phyloP scores from a whole-genome alignment of 495 filamentous ascomycete species.

The Friedmanniomyces simplex region DNA sequence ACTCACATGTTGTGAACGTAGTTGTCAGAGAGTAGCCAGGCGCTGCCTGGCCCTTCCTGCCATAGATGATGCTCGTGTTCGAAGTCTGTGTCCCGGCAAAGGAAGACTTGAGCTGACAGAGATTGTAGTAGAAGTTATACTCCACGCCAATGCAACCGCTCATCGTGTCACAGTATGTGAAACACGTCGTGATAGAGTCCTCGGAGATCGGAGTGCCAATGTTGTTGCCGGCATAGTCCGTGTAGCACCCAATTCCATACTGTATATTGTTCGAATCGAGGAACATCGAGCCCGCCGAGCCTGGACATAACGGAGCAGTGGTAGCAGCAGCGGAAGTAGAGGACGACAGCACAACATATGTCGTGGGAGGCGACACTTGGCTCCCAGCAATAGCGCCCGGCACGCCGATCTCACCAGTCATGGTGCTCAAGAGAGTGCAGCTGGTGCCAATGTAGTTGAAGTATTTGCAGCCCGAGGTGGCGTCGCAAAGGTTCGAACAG shows the following conservation, averaged over 20 bases:
- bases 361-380: conserved; percentile 1
- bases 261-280: not conserved
- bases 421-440: conserved; percentile 10
- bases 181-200: conserved; percentile 2
- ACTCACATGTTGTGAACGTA: conserved; percentile 12
- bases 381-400: conserved; percentile 4
- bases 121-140: conserved; percentile 1
- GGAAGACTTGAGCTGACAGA: conserved; percentile 10
- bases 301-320: not conserved
- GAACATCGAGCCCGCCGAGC: not conserved
- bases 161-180: conserved; percentile 5
- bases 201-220: conserved; percentile 4
- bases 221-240: conserved; percentile 6
- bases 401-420: not conserved
- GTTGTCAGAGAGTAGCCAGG: not conserved
- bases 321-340: too few relatives aligned
- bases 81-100: conserved; percentile 5
- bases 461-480: conserved; percentile 9
- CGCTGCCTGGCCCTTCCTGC: not conserved
- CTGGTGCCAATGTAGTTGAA: conserved; percentile 10
- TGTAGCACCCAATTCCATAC: conserved; percentile 8
- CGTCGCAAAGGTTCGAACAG: conserved; percentile 11
- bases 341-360: not conserved
- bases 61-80: not conserved
- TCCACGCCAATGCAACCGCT: conserved; percentile 9